A percentile compares a stretch with the other conserved stretches of the same genome.
These are phyloP conservation scores for Solanum medicagineum DNA, from an alignment of 257 asterid species.

Conservation along the genomic window DNA sequence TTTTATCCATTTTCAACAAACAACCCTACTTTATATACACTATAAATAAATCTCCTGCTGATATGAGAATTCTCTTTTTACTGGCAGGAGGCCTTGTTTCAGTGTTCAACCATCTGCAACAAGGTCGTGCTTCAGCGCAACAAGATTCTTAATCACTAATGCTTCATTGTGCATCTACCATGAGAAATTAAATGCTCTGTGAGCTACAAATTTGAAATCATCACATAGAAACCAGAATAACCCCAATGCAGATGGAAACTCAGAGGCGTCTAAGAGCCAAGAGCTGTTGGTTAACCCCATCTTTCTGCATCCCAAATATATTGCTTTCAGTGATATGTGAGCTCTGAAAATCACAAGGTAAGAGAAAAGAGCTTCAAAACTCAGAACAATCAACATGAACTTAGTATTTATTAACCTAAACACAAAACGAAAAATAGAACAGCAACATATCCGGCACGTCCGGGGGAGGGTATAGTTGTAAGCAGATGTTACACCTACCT, in stretches of 20 bases:
- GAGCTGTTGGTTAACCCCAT: slow-evolving; percentile 21
- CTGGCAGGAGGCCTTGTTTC: slow-evolving; percentile 8
- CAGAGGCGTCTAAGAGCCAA: slow-evolving; percentile 1
- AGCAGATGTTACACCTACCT: background rate
- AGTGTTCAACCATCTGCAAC: slow-evolving; percentile 17
- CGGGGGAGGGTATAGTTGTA: background rate
- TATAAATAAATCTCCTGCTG: slow-evolving; percentile 12
- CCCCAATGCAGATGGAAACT: slow-evolving; percentile 1
- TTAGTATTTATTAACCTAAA: background rate
- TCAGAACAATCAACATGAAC: background rate
- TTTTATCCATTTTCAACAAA: slow-evolving; percentile 26
- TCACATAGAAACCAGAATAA: background rate
- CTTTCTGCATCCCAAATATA: slow-evolving; percentile 34
- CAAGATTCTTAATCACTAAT: background rate
- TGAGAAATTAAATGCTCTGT: background rate
- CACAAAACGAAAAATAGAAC: background rate
- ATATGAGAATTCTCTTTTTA: background rate
- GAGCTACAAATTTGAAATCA: background rate
- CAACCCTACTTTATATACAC: slow-evolving; percentile 3
- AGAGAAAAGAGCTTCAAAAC: background rate
- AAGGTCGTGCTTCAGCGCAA: slow-evolving; percentile 11
- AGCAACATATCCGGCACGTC: background rate
- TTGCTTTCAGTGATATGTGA: slow-evolving; percentile 3
- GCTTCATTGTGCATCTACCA: slow-evolving; percentile 19
- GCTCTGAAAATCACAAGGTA: slow-evolving; percentile 12